Conservation (phyloP, 2,329 filamentous ascomycete genomes). For the Blumeria hordei region DNA sequence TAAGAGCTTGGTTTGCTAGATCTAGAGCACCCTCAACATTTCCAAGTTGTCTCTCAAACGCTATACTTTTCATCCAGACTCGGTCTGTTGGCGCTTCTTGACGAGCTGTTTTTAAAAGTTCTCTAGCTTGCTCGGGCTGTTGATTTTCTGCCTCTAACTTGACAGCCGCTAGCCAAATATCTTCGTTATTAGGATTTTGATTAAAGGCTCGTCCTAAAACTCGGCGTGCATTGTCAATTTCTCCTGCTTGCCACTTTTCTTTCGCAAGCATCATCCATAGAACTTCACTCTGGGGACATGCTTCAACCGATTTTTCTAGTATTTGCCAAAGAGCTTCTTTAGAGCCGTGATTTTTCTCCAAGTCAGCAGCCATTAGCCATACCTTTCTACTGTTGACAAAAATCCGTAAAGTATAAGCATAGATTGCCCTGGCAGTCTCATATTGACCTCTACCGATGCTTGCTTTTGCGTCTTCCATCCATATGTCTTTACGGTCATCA, state of each 20-base stretch:
- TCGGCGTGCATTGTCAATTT: slow-evolving; percentile 63
- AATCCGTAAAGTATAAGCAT: slow-evolving; percentile 68
- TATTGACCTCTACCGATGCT: slow-evolving; percentile 64
- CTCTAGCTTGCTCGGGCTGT: slow-evolving; percentile 57
- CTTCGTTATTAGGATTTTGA: slow-evolving; percentile 88
- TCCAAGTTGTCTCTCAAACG: slow-evolving; percentile 69
- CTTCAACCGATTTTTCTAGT: slow-evolving; percentile 80
- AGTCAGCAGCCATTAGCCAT: slow-evolving; percentile 74
- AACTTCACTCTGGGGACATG: slow-evolving; percentile 73
- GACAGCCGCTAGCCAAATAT: slow-evolving; percentile 91
- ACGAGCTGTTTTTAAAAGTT: slow-evolving; percentile 59
- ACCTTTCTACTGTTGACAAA: slow-evolving; percentile 73
- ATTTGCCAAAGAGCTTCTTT: slow-evolving; percentile 65
- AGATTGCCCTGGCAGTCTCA: slow-evolving; percentile 81
- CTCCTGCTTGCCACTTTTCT: slow-evolving; percentile 76
- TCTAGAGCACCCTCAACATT: slow-evolving; percentile 63
- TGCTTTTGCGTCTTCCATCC: slow-evolving; percentile 76
- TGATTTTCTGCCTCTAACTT: slow-evolving; percentile 85
- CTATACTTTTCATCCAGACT: slow-evolving; percentile 90
- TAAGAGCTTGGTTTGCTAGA: slow-evolving; percentile 64
- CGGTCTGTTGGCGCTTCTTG: slow-evolving; percentile 82
- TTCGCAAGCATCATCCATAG: slow-evolving; percentile 92
- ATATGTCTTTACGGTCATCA: slow-evolving; percentile 85
- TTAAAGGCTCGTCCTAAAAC: slow-evolving; percentile 81
- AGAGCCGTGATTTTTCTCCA: slow-evolving; percentile 73